Conservation (phyloP, 176 grass and related monocot genomes). For the Raddia distichophylla region DNA sequence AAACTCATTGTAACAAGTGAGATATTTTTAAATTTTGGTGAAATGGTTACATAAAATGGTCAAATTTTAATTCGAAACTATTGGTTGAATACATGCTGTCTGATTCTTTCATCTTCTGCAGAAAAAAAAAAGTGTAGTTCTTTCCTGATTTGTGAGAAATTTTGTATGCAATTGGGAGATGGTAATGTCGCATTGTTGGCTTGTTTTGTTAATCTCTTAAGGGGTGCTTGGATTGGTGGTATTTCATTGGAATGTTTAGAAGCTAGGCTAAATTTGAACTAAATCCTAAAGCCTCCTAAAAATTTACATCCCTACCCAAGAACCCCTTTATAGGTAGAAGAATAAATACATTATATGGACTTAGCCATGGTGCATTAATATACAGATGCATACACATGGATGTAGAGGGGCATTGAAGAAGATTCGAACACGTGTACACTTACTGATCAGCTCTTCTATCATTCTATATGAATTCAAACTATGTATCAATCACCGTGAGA, state of each 20-base stretch:
- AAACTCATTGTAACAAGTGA: conserved; percentile 1
- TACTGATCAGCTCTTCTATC: not conserved
- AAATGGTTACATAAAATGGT: not conserved
- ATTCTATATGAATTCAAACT: not conserved
- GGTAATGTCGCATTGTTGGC: not conserved
- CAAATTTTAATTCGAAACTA: not conserved
- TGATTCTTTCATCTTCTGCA: not conserved
- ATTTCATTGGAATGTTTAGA: no score
- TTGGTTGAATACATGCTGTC: not conserved
- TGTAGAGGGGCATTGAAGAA: not conserved
- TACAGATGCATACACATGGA: conserved; percentile 1
- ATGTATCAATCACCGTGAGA: not conserved
- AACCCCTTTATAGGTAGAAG: no score
- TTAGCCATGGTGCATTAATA: conserved; percentile 1
- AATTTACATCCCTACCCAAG: no score
- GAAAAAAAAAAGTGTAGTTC: not conserved
- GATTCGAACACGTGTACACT: not conserved
- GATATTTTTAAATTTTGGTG: not conserved
- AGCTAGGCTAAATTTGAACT: no score
- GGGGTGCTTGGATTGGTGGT: no score
- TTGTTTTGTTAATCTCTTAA: not conserved
- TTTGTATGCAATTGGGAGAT: not conserved
- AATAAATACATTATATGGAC: not conserved
- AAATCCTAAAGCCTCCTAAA: no score
- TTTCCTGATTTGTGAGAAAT: not conserved